A percentile compares a stretch with the other conserved stretches of the same genome.
phyloP scores from a whole-genome alignment of 1,139 yeast genomes.

The Diutina pseudorugosa region DNA sequence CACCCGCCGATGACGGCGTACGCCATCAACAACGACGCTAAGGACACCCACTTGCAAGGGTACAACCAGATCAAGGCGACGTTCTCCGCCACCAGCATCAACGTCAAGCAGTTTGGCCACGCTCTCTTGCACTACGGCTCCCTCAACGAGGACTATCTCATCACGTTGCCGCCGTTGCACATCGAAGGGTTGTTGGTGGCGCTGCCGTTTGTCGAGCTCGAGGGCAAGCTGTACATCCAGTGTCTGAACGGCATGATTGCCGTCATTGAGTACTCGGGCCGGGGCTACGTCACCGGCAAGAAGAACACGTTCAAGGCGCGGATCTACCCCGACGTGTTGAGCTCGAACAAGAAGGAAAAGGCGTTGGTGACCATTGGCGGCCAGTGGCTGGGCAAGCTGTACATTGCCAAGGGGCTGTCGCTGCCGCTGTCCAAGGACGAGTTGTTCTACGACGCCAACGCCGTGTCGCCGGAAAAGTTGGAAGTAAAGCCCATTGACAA shows the following conservation, averaged over 20 bases:
- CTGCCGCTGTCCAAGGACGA: slow-evolving; percentile 28
- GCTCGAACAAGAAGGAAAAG: slow-evolving; percentile 39
- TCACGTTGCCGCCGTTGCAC: slow-evolving; percentile 92
- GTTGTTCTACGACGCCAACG: slow-evolving; percentile 60
- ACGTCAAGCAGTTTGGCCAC: slow-evolving; percentile 87
- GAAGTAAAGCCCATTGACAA: slow-evolving; percentile 68
- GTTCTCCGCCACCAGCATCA: slow-evolving; percentile 63
- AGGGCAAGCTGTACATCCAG: slow-evolving; percentile 74
- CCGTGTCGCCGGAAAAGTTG: slow-evolving; percentile 38
- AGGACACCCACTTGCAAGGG: slow-evolving; percentile 65
- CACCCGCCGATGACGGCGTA: slow-evolving; percentile 95
- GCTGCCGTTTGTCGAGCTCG: slow-evolving; percentile 82
- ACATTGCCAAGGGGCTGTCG: slow-evolving; percentile 29
- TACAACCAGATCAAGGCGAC: slow-evolving; percentile 83
- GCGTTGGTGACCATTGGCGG: slow-evolving; percentile 74
- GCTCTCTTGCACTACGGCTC: slow-evolving; percentile 56
- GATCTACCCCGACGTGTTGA: slow-evolving; percentile 43
- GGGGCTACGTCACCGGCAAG: slow-evolving; percentile 95
- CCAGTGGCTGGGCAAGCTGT: slow-evolving; percentile 82
- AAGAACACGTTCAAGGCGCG: slow-evolving; percentile 86
- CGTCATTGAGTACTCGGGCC: slow-evolving; percentile 71
- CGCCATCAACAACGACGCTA: slow-evolving; percentile 58
- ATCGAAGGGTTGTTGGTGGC: slow-evolving; percentile 88
- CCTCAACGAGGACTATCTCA: slow-evolving; percentile 56
- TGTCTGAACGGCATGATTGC: slow-evolving; percentile 69